Evolutionary conservation across 192 early-diverging fungal species (phyloP).

Genomic region (Gryganskiella cystojenkinii): DNA sequence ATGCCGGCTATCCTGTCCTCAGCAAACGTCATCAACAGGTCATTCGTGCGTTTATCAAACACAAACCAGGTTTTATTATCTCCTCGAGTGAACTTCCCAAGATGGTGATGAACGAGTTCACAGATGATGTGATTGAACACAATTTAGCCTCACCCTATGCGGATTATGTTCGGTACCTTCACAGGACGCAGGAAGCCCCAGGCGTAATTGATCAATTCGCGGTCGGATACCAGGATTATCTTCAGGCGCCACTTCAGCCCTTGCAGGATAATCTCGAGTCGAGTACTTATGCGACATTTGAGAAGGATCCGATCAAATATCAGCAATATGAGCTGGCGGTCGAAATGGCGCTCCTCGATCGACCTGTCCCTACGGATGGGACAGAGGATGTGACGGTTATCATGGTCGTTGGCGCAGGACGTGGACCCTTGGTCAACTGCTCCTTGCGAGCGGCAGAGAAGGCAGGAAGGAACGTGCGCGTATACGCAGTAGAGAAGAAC

Average conservation of each 20-base stretch:
- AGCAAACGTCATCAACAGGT: slow-evolving; percentile 80
- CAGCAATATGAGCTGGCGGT: slow-evolving; percentile 84
- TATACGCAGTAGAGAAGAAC: slow-evolving; percentile 97
- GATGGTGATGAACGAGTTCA: slow-evolving; percentile 41
- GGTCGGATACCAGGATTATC: slow-evolving; percentile 89
- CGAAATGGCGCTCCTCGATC: slow-evolving; percentile 66
- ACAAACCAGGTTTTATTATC: slow-evolving; percentile 54
- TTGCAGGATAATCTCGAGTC: slow-evolving; percentile 96
- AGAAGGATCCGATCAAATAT: slow-evolving; percentile 96
- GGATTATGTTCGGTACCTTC: slow-evolving; percentile 85
- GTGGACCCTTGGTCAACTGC: slow-evolving; percentile 93
- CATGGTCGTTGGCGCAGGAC: slow-evolving; percentile 95
- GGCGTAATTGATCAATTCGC: slow-evolving; percentile 80
- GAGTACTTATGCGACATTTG: slow-evolving; percentile 96
- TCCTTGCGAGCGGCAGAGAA: slow-evolving; percentile 81
- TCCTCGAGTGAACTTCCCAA: slow-evolving; percentile 37
- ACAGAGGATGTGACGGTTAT: slow-evolving; percentile 66
- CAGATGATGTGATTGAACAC: slow-evolving; percentile 42
- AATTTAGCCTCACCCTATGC: slow-evolving; percentile 70
- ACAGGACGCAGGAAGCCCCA: slow-evolving; percentile 66
- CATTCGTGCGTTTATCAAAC: slow-evolving; percentile 62
- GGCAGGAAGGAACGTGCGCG: slow-evolving; percentile 65
- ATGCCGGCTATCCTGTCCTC: slow-evolving; percentile 90
- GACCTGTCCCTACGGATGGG: slow-evolving; percentile 39
- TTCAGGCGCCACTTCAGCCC: slow-evolving; percentile 88